phyloP scores from a whole-genome alignment of 2,329 filamentous ascomycete species.

The Aspergillus ibericus region DNA sequence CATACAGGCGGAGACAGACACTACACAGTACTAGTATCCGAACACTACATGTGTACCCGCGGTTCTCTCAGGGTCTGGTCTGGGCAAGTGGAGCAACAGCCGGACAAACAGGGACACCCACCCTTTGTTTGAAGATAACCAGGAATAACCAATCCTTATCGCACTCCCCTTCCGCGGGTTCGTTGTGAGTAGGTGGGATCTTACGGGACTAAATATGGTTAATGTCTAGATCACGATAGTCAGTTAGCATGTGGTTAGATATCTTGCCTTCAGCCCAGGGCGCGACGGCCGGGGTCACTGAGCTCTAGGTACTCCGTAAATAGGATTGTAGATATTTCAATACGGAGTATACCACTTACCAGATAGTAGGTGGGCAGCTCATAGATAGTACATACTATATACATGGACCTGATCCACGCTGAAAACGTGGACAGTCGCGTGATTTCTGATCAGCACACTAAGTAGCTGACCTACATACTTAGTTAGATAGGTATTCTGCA shows the following conservation, averaged over 20 bases:
- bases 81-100: constrained; percentile 1
- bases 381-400: too few species aligned
- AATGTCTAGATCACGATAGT: too few species aligned
- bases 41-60: neutral
- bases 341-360: too few species aligned
- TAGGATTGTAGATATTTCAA: too few species aligned
- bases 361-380: too few species aligned
- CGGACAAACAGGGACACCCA: neutral
- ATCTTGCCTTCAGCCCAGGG: too few species aligned
- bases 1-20: neutral
- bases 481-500: neutral
- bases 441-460: neutral
- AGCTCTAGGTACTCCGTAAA: too few species aligned
- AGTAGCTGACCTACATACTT: neutral
- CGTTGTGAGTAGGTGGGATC: neutral
- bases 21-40: neutral
- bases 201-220: neutral
- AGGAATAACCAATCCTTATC: neutral
- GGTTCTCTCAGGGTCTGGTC: neutral
- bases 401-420: neutral
- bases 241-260: too few species aligned
- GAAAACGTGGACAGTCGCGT: neutral
- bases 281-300: too few species aligned
- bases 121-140: neutral
- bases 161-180: neutral